Evolutionary conservation across 306 rosid species (phyloP).

Genomic region (Mucuna pruriens): DNA sequence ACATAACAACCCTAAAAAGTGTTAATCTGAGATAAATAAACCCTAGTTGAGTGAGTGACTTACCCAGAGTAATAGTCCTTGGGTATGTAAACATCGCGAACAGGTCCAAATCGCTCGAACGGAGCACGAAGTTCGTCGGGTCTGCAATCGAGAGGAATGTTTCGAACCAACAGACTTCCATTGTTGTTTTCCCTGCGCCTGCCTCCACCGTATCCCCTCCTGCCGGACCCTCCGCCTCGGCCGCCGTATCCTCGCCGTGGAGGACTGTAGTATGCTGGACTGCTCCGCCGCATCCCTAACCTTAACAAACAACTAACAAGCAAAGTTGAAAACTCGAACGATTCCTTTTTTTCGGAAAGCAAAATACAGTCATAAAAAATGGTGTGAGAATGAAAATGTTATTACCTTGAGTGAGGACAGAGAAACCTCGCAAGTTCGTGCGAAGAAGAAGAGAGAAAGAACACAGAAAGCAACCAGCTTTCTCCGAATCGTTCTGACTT

Average conservation of each 20-base stretch:
- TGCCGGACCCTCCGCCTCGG: conserved; percentile 49
- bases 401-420: conserved; percentile 35
- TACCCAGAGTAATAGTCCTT: conserved; percentile 96
- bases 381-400: not conserved
- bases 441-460: not conserved
- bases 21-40: not conserved
- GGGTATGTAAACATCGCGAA: conserved; percentile 94
- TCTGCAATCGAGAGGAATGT: conserved; percentile 79
- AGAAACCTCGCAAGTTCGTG: not conserved
- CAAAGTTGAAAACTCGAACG: not conserved
- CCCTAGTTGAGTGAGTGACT: not conserved
- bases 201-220: conserved; percentile 62
- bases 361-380: not conserved
- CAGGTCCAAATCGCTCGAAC: conserved; percentile 92
- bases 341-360: not conserved
- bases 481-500: not conserved
- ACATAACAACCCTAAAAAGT: not conserved
- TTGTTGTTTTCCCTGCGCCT: conserved; percentile 74
- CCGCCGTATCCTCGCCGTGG: conserved; percentile 92
- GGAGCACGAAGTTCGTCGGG: conserved; percentile 86
- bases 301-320: conserved; percentile 2
- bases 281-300: conserved; percentile 74
- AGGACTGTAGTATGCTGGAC: conserved; percentile 96
- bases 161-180: conserved; percentile 96
- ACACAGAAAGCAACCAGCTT: not conserved